Evolutionary conservation across 768 basidiomycete species (phyloP), one percentile per base, ranked within the genome.

Genomic region (Auricularia sp.): DNA sequence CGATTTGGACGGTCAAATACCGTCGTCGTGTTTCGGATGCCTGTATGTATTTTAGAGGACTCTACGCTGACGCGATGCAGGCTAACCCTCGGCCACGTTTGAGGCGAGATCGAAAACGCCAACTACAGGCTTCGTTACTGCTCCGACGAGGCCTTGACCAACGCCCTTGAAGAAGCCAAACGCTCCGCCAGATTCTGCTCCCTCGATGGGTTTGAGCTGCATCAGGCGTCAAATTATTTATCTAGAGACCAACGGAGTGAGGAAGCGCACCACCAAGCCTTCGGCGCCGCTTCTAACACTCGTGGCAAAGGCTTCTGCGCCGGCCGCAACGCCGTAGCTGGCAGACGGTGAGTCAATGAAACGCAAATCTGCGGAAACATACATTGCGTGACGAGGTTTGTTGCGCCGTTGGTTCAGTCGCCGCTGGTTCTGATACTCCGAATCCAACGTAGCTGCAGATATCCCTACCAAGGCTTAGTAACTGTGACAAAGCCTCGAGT

Each of bases 91-190:
- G 33, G 91, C 87, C 23, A 98, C 86, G 70, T 95, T 98, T 14
- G 95, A 90, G 2, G 95, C 91, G 54, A 99, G 83, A 74, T 99
- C 97, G 70, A 98, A 94, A 1, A 98, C 88, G 3, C 97, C 97
- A 23, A 98, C 91, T 1, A 91, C 93, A 2, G 97, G 97, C 76
- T 99, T 99, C 2, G 97, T 97, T 62, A 98, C 88, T 42, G 85
- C 89, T 92, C 97, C 97, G 63, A 97, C 93, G 60, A 98, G 79
- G 21, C 97, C 94, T 74, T 94, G 96, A 33, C 97, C 97, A 36
- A 99, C 85, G 11, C 97, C 97, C 75, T 97, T 98, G 81, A 98
- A 93, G 77, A 99, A 99, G 3, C 97, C 97, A 34, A 91, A 77
- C 0, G 96, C 95, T 12, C 97, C 97, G 72, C 89, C 95, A 8